Evolutionary conservation across 2,329 filamentous ascomycete genomes (phyloP), one percentile per base, ranked within the genome.

Genomic region (Bipolaris bicolor): DNA sequence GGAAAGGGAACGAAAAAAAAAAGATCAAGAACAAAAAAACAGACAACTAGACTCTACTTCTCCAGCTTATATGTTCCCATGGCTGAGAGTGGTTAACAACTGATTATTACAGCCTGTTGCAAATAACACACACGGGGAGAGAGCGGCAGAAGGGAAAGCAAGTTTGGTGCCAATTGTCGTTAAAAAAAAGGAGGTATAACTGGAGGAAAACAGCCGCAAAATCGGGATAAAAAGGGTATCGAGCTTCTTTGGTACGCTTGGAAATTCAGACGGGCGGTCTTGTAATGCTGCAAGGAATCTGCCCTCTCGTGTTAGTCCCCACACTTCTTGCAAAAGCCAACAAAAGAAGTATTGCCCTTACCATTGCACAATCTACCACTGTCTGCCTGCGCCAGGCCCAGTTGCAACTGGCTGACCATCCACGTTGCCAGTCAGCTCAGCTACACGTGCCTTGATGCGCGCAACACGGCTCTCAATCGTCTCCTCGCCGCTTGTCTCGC

Each of bases 381-480:
- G 60, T 57, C 53, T 64, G 44, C 55, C 54, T 22, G 51, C 46
- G 16, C 55, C 55, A 33, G 57, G 54, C 20, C 64, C 55, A 33
- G 48, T 43, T 49, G 33, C 26, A 9, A 29, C 34, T 16, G 68
- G 59, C 49, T 65, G 61, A 7, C 73, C 71, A 3, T 76, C 74
- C 20, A 73, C 54, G 26, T 74, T 75, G 39, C 90, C 90, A 1
- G 95, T 99, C 68, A 99, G 80, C 76, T 97, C 92, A 50, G 95
- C 95, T 57, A 99, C 95, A 61, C 95, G 89, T 58, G 95, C 95
- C 80, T 97, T 98, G 84, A 99, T 99, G 62, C 95, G 90, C 47
- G 95, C 95, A 58, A 98, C 95, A 65, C 95, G 91, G 47, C 92
- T 93, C 78, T 99, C 95, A 70, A 98, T 98, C 34, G 93, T 95